These are phyloP conservation scores for Coleophoma eucalyptorum DNA, from an alignment of 2,329 filamentous ascomycete species.

Conservation along the genomic window DNA sequence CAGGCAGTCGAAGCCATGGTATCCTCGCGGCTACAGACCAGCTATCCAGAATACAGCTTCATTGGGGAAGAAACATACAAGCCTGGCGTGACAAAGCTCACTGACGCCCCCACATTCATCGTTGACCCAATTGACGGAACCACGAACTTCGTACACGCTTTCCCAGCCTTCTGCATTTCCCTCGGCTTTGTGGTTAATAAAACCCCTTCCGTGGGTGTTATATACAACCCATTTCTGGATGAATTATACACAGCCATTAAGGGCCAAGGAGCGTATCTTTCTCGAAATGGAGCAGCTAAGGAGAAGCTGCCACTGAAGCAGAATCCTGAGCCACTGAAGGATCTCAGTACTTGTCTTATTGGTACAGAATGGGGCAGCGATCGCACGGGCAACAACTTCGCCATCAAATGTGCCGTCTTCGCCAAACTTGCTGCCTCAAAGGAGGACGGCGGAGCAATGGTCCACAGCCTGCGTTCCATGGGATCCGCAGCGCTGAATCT, in stretches of 20 bases:
- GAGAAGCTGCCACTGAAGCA: conserved; percentile 40
- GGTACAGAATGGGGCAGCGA: conserved; percentile 72
- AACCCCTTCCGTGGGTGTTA: conserved; percentile 63
- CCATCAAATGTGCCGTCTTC: conserved; percentile 65
- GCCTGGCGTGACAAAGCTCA: conserved; percentile 43
- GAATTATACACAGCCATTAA: conserved; percentile 65
- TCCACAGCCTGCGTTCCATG: conserved; percentile 66
- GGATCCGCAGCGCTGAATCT: conserved; percentile 75
- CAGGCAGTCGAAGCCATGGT: conserved; percentile 63
- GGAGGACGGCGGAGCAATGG: conserved; percentile 68
- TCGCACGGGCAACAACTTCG: conserved; percentile 66
- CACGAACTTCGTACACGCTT: conserved; percentile 76
- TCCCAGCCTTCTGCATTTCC: conserved; percentile 72
- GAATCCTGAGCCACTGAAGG: conserved; percentile 51
- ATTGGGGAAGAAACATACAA: conserved; percentile 75
- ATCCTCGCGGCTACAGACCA: conserved; percentile 42
- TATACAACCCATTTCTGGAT: conserved; percentile 76
- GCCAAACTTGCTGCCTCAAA: conserved; percentile 51
- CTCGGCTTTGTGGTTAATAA: conserved; percentile 66
- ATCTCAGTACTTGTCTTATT: conserved; percentile 61
- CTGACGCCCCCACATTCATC: conserved; percentile 68
- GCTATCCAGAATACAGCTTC: conserved; percentile 57
- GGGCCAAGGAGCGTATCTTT: conserved; percentile 60
- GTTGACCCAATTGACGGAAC: conserved; percentile 82
- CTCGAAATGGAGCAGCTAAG: conserved; percentile 33